Conservation (phyloP, 768 basidiomycete species). For the Boletellus ananas region DNA sequence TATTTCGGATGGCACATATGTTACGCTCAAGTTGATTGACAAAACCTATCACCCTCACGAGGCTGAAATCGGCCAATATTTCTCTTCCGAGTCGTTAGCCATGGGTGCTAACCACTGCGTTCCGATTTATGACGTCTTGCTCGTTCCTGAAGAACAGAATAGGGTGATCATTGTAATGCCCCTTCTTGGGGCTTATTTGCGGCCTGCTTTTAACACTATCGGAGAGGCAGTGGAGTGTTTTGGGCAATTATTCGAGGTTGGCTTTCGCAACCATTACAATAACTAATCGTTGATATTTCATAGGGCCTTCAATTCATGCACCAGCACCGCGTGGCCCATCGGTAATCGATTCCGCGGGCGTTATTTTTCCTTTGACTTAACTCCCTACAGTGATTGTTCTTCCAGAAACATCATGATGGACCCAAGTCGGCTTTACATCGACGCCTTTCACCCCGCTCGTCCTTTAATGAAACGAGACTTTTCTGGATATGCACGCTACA, state of each 20-base stretch:
- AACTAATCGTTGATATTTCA: not conserved
- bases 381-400: not conserved
- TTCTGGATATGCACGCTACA: not conserved
- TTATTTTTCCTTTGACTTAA: not conserved
- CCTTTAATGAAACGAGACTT: not conserved
- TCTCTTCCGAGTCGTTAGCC: not conserved
- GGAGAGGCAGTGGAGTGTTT: slow-evolving; percentile 22
- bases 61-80: slow-evolving; percentile 24
- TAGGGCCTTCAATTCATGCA: not conserved
- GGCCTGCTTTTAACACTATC: slow-evolving; percentile 24
- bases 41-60: slow-evolving; percentile 26
- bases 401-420: not conserved
- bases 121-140: slow-evolving; percentile 23
- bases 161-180: slow-evolving; percentile 35
- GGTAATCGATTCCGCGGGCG: not conserved
- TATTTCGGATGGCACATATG: slow-evolving; percentile 19
- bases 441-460: not conserved
- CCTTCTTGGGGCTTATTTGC: slow-evolving; percentile 25
- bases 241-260: slow-evolving; percentile 30
- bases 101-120: slow-evolving; percentile 32
- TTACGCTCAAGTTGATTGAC: slow-evolving; percentile 34
- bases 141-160: slow-evolving; percentile 1
- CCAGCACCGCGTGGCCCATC: not conserved
- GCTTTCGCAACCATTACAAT: not conserved
- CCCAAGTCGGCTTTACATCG: not conserved